phyloP scores from a whole-genome alignment of 345 rosid genomes.

The Rhodamnia argentea region DNA sequence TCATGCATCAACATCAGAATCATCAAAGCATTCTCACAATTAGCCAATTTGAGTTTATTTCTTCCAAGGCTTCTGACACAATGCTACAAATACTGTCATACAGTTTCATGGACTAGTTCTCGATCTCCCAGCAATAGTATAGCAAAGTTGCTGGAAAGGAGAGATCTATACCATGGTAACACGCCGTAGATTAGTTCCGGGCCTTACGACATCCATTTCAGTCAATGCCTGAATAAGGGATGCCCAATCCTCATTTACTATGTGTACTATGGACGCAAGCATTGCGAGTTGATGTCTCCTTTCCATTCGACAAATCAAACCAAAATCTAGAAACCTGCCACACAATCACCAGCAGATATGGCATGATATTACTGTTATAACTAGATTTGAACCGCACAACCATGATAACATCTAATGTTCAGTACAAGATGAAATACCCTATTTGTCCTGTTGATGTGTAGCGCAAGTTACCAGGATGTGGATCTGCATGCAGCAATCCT shows the following conservation, averaged over 20 bases:
- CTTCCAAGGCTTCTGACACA: not conserved
- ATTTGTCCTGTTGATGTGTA: conserved; percentile 73
- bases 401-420: not conserved
- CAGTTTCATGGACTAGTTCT: not conserved
- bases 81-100: not conserved
- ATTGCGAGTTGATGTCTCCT: conserved; percentile 84
- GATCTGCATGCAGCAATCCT: conserved; percentile 94
- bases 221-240: conserved; percentile 63
- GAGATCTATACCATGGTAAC: conserved; percentile 54
- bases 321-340: conserved; percentile 88
- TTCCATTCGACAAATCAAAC: conserved; percentile 89
- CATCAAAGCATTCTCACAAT: not conserved
- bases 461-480: conserved; percentile 94
- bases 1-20: not conserved
- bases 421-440: conserved; percentile 37
- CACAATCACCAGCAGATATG: conserved; percentile 8
- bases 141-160: not conserved
- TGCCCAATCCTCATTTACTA: conserved; percentile 88
- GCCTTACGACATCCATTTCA: conserved; percentile 90
- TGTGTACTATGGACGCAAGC: conserved; percentile 91
- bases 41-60: not conserved
- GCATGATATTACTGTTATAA: not conserved
- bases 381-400: not conserved
- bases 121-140: not conserved
- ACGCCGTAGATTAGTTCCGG: conserved; percentile 58